A percentile compares a stretch with the other conserved stretches of the same genome.
Evolutionary conservation across 345 rosid species (phyloP).

Genomic region (Cardamine resedifolia): DNA sequence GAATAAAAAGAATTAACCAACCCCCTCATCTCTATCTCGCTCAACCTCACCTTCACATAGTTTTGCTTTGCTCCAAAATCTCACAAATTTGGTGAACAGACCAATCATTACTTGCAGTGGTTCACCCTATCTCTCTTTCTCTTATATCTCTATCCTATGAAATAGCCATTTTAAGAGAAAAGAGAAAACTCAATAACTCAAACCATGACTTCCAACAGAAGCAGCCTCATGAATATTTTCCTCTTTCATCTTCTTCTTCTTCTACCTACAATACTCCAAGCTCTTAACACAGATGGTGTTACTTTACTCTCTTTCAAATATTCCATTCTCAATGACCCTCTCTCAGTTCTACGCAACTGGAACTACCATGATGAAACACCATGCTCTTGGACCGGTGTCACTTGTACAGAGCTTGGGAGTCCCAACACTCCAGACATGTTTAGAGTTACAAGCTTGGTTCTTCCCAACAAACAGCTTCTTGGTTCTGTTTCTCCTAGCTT

Average conservation of each 20-base stretch:
- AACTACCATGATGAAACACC: conserved; percentile 66
- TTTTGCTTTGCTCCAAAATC: conserved; percentile 33
- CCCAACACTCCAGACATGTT: conserved; percentile 47
- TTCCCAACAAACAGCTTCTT: conserved; percentile 55
- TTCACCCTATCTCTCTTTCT: conserved; percentile 50
- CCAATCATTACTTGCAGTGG: conserved; percentile 54
- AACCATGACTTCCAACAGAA: conserved; percentile 39
- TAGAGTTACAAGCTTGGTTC: conserved; percentile 64
- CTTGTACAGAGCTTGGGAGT: conserved; percentile 48
- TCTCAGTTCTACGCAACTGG: conserved; percentile 57
- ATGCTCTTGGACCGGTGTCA: conserved; percentile 70
- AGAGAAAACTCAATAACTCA: conserved; percentile 10
- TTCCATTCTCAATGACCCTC: conserved; percentile 60
- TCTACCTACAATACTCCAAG: conserved; percentile 38
- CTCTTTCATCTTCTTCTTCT: conserved; percentile 32
- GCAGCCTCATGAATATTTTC: conserved; percentile 17
- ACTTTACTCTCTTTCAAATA: conserved; percentile 69
- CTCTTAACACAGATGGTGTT: conserved; percentile 64
- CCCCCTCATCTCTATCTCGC: conserved; percentile 13
- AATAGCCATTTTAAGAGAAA: conserved; percentile 28
- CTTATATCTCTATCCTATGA: conserved; percentile 33
- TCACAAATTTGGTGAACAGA: conserved; percentile 56
- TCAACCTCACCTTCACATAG: conserved; percentile 24
- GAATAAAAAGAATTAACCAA: conserved; percentile 18
- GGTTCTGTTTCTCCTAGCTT: conserved; percentile 57